phyloP scores from a whole-genome alignment of 2,329 filamentous ascomycete species.

The Exophiala dermatitidis region DNA sequence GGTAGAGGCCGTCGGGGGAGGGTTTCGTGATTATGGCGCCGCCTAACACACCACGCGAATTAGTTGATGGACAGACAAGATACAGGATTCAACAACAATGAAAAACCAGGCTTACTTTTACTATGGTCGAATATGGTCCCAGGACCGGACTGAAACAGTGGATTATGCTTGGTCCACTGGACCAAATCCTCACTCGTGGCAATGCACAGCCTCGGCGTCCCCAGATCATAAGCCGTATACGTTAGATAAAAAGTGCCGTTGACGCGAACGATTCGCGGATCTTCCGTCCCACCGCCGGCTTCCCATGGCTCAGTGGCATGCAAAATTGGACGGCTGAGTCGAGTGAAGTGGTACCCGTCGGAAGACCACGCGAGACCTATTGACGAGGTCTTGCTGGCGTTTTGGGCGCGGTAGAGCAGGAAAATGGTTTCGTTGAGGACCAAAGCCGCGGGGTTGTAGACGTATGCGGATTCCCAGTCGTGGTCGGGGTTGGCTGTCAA shows the following conservation, averaged over 20 bases:
- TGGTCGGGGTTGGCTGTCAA: constrained; percentile 18
- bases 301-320: constrained; percentile 33
- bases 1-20: constrained; percentile 30
- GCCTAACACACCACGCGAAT: not conserved
- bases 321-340: constrained; percentile 31
- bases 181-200: constrained; percentile 35
- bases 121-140: constrained; percentile 1
- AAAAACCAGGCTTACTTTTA: constrained; percentile 1
- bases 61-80: not conserved
- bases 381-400: constrained; percentile 30
- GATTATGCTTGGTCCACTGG: constrained; percentile 31
- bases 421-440: constrained; percentile 28
- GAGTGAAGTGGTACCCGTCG: constrained; percentile 33
- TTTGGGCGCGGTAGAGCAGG: constrained; percentile 35
- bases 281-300: constrained; percentile 31
- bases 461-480: constrained; percentile 23
- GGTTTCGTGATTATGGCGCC: constrained; percentile 29
- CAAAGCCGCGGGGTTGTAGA: constrained; percentile 27
- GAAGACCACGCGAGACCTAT: constrained; percentile 35
- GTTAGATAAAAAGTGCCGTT: constrained; percentile 36
- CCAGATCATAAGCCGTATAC: constrained; percentile 33
- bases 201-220: constrained; percentile 31
- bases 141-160: constrained; percentile 15
- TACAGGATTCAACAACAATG: too few relatives aligned
- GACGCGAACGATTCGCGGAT: constrained; percentile 33